Base-by-base conservation (phyloP, 345 rosid genomes). In the Brassica cretica region DNA sequence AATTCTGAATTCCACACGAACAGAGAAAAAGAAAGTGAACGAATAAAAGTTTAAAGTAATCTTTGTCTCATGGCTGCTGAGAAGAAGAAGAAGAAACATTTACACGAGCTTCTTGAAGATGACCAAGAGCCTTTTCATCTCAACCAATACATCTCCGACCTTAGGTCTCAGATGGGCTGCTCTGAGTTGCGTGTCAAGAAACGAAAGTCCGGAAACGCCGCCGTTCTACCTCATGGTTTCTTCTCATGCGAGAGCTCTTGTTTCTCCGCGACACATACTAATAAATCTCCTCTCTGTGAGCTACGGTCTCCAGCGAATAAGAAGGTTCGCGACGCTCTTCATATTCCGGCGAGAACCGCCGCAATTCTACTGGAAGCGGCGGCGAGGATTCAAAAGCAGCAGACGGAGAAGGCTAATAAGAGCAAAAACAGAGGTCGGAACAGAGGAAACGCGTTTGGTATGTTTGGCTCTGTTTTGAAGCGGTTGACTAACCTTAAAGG, bases 61-160 rank as follows among this genome's bases (percentile, higher is more conserved):
- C 3, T 44, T 59, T 72, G 51, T 27, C 16, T 29, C 33, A 80
- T 82, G 85, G 89, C 84, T 14, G 89, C 66, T n/a, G 60, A 37
- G 44, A 35, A 85, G 64, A 89, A 84, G 59, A 64, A 85, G 64
- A 89, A 84, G 86, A 78, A 67, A 30, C 88, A 85, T 21, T 76
- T 94, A 66, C 88, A 82, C 24, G 91, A 94, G 83, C 86, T 94
- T 19, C 85, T 94, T 33, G 76, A 85, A 55, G 97, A 94, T 70
- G 95, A 94, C 82, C 98, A 94, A 80, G 97, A 94, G 9, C 98
- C 98, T 0, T 94, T 94, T 78, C 82, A 82, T 19, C 92, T 94
- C 81, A 78, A 77, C 69, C 86, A 77, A 76, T 88, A 87, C 97
- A 88, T 90, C 80, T 70, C 90, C 19, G 86, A 88, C 78, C 81